These are phyloP conservation scores for Moringa oleifera DNA, from an alignment of 345 rosid species.

Conservation along the genomic window DNA sequence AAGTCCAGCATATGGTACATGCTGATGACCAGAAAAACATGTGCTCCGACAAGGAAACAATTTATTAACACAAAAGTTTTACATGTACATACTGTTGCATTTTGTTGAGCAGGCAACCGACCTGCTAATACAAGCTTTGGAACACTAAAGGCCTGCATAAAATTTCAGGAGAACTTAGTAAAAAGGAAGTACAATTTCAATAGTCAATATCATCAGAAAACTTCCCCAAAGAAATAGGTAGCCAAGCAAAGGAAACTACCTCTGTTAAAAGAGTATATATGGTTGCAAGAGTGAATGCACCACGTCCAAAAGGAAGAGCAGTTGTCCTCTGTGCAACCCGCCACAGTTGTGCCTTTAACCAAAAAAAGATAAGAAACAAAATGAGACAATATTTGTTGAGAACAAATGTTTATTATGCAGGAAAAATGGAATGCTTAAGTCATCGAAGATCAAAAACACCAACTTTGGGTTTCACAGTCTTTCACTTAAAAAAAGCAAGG, in stretches of 20 bases:
- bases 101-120: constrained; percentile 96
- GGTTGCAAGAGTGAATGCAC: constrained; percentile 94
- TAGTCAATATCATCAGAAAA: constrained; percentile 14
- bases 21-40: background rate
- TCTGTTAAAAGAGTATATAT: constrained; percentile 89
- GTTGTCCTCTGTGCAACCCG: constrained; percentile 94
- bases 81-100: constrained; percentile 83
- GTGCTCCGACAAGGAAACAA: constrained; percentile 9
- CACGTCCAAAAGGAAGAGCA: constrained; percentile 95
- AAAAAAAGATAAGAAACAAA: constrained; percentile 15
- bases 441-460: background rate
- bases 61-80: background rate
- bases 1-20: too few species aligned
- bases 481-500: background rate
- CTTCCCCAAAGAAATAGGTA: background rate
- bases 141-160: constrained; percentile 78
- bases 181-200: constrained; percentile 13
- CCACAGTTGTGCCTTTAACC: constrained; percentile 86
- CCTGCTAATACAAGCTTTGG: constrained; percentile 99
- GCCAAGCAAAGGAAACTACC: constrained; percentile 26
- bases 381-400: background rate
- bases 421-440: background rate
- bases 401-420: background rate
- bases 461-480: background rate
- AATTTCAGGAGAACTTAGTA: constrained; percentile 19